Conservation (phyloP, 2,329 filamentous ascomycete species). For the Stylonectria norvegica region DNA sequence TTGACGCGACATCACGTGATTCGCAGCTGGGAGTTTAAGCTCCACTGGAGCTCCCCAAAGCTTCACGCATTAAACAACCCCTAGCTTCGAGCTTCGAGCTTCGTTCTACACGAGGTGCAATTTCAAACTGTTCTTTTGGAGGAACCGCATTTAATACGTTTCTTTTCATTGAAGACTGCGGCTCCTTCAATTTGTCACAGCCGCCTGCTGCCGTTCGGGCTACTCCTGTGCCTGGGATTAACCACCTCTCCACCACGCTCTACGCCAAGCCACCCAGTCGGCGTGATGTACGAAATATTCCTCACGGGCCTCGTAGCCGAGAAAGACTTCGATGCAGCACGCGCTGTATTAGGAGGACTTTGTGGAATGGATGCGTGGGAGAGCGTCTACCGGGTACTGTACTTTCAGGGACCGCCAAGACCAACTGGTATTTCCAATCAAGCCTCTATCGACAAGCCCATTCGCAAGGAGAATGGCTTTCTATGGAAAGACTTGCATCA, state of each 20-base stretch:
- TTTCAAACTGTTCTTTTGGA: too few species aligned
- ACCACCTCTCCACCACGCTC: too few species aligned
- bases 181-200: too few species aligned
- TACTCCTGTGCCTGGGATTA: too few species aligned
- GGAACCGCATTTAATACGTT: too few species aligned
- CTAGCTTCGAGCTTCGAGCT: neutral
- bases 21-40: neutral
- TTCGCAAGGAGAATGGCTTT: slow-evolving; percentile 35
- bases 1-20: slow-evolving; percentile 34
- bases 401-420: slow-evolving; percentile 48
- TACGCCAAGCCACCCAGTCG: too few species aligned
- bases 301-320: slow-evolving; percentile 52
- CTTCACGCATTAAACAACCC: neutral
- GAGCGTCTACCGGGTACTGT: slow-evolving; percentile 49
- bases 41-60: slow-evolving; percentile 6
- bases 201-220: too few species aligned
- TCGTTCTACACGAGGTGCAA: too few species aligned
- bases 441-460: slow-evolving; percentile 36
- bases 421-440: slow-evolving; percentile 45
- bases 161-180: too few species aligned
- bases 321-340: slow-evolving; percentile 46
- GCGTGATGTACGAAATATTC: slow-evolving; percentile 63
- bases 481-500: slow-evolving; percentile 54
- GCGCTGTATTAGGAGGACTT: slow-evolving; percentile 54
- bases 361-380: slow-evolving; percentile 54